A percentile compares a stretch with the other conserved stretches of the same genome.
phyloP scores from a whole-genome alignment of 345 rosid genomes.

The rapeseed (Brassica napus) region Da-Ae NC_063438.1:25177501-25178000 shows the following conservation, averaged over 20 bases:
- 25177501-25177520: slow-evolving; percentile 41
- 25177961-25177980: slow-evolving; percentile 59
- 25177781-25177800: slow-evolving; percentile 52
- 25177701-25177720: neutral
- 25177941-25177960: slow-evolving; percentile 52
- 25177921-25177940: slow-evolving; percentile 74
- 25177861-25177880: slow-evolving; percentile 38
- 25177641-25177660: neutral
- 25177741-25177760: slow-evolving; percentile 51
- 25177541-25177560: slow-evolving; percentile 44
- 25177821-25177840: slow-evolving; percentile 51
- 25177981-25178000: slow-evolving; percentile 60
- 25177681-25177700: slow-evolving; percentile 23
- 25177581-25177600: slow-evolving; percentile 52
- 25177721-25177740: slow-evolving; percentile 26
- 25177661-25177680: slow-evolving; percentile 21
- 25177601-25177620: slow-evolving; percentile 47
- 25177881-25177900: slow-evolving; percentile 60
- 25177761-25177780: slow-evolving; percentile 50
- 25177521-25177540: slow-evolving; percentile 48
- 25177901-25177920: slow-evolving; percentile 60
- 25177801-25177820: slow-evolving; percentile 60
- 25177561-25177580: slow-evolving; percentile 42
- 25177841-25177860: slow-evolving; percentile 72
- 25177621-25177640: slow-evolving; percentile 42